phyloP scores from a whole-genome alignment of 768 basidiomycete species.

The Agrocybe chaxingu region DNA sequence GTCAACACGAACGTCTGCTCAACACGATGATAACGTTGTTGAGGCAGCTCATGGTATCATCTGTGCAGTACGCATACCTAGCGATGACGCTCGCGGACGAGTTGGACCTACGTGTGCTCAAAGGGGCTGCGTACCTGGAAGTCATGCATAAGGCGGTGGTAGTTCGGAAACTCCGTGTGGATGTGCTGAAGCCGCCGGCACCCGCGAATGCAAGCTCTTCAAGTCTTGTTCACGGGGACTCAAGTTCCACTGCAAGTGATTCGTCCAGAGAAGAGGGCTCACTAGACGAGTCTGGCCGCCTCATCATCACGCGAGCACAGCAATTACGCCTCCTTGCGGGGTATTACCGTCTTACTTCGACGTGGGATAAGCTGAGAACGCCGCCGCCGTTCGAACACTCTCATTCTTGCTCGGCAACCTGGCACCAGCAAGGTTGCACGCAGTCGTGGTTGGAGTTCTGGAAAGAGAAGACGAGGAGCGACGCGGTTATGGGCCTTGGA shows the following conservation, averaged over 20 bases:
- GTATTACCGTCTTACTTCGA: constrained; percentile 62
- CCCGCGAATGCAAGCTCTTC: background rate
- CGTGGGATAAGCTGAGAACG: constrained; percentile 63
- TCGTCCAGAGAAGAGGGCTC: constrained; percentile 32
- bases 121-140: constrained; percentile 68
- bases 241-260: background rate
- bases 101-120: constrained; percentile 53
- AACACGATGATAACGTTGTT: constrained; percentile 58
- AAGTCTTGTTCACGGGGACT: background rate
- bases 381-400: constrained; percentile 68
- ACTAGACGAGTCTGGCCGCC: constrained; percentile 22
- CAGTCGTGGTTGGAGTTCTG: constrained; percentile 79
- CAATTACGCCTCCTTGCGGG: constrained; percentile 66
- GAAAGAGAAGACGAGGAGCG: constrained; percentile 70
- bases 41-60: constrained; percentile 57
- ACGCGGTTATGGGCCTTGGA: constrained; percentile 55
- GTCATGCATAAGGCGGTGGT: constrained; percentile 63
- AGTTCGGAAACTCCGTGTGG: constrained; percentile 33
- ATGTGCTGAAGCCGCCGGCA: constrained; percentile 18
- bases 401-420: constrained; percentile 58
- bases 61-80: constrained; percentile 65
- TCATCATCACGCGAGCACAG: constrained; percentile 55
- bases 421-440: constrained; percentile 70
- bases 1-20: constrained; percentile 58
- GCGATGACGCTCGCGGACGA: constrained; percentile 76